These are phyloP conservation scores for Trametes cinnabarina DNA, from an alignment of 768 basidiomycete species.

Conservation along the genomic window DNA sequence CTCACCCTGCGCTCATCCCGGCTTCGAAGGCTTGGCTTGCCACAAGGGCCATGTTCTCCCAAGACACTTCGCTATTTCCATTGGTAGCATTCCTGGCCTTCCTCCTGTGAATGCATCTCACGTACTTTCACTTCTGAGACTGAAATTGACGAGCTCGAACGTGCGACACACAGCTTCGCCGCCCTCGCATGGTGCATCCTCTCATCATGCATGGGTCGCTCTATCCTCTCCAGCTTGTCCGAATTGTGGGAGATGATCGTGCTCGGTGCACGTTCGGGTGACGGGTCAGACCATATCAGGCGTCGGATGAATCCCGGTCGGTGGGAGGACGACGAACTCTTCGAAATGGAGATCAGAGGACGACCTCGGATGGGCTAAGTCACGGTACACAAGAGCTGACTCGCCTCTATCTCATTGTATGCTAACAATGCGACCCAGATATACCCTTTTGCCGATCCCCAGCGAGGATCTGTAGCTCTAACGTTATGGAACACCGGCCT, in stretches of 20 bases:
- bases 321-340: slow-evolving; percentile 48
- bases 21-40: background rate
- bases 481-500: too few species aligned
- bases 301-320: slow-evolving; percentile 32
- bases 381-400: too few species aligned
- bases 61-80: slow-evolving; percentile 24
- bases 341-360: slow-evolving; percentile 57
- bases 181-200: slow-evolving; percentile 63
- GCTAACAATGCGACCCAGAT: too few species aligned
- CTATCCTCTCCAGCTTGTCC: slow-evolving; percentile 43
- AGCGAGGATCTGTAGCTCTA: too few species aligned
- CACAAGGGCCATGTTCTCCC: slow-evolving; percentile 10
- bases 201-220: slow-evolving; percentile 62
- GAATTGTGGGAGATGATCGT: slow-evolving; percentile 48
- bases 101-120: slow-evolving; percentile 42
- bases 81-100: slow-evolving; percentile 47
- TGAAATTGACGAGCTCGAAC: background rate
- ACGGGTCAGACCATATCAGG: slow-evolving; percentile 25
- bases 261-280: slow-evolving; percentile 37
- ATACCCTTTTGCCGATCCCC: too few species aligned
- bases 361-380: slow-evolving; percentile 22
- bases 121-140: background rate
- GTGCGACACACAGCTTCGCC: slow-evolving; percentile 37
- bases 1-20: too few species aligned
- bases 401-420: too few species aligned